These are phyloP conservation scores for Xylaria acuta DNA, from an alignment of 495 filamentous ascomycete species.

Conservation along the genomic window DNA sequence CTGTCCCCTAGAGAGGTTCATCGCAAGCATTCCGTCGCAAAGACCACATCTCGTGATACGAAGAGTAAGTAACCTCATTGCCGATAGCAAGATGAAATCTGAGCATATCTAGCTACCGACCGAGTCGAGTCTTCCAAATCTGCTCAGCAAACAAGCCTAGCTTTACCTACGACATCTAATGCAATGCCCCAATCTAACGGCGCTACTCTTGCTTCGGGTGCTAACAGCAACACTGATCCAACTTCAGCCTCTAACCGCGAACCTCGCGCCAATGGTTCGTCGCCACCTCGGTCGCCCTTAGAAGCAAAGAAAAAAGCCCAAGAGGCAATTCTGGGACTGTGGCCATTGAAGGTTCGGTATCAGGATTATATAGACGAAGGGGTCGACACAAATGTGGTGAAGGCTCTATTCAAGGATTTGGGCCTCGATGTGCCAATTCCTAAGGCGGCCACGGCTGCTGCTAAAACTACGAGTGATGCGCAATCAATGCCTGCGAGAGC, in stretches of 20 bases:
- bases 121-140: neutral
- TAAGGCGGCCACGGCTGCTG: constrained; percentile 28
- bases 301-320: constrained; percentile 72
- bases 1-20: constrained; percentile 54
- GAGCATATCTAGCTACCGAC: constrained; percentile 27
- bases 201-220: neutral
- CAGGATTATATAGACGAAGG: constrained; percentile 75
- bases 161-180: neutral
- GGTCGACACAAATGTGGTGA: constrained; percentile 66
- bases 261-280: neutral
- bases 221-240: neutral
- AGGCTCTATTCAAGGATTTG: constrained; percentile 68
- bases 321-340: constrained; percentile 69
- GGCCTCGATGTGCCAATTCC: constrained; percentile 57
- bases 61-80: constrained; percentile 32
- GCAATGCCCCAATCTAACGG: neutral
- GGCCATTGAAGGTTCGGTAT: constrained; percentile 69
- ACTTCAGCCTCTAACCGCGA: neutral
- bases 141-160: neutral
- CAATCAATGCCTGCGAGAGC: neutral
- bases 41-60: constrained; percentile 26
- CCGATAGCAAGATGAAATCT: constrained; percentile 20
- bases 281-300: constrained; percentile 35
- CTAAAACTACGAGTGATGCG: constrained; percentile 15
- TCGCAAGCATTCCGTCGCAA: constrained; percentile 37